Evolutionary conservation across 768 basidiomycete species (phyloP).

Genomic region (Mycena indigotica): DNA sequence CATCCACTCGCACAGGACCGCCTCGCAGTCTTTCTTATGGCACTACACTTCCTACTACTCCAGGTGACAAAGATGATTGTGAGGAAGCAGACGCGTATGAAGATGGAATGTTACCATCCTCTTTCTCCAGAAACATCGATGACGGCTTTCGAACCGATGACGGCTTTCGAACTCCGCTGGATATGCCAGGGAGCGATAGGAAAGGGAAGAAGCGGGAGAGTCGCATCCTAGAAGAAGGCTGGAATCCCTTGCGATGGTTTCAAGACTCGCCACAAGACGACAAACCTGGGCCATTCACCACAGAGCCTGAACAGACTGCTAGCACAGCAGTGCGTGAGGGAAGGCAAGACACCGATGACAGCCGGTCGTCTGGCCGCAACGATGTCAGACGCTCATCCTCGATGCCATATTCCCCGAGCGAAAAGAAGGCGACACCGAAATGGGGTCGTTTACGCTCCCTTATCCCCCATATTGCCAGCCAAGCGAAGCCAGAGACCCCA

Average conservation of each 20-base stretch:
- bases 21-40: conserved; percentile 73
- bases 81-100: conserved; percentile 9
- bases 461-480: conserved; percentile 55
- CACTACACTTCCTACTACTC: conserved; percentile 53
- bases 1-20: conserved; percentile 70
- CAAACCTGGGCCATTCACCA: conserved; percentile 29
- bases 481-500: conserved; percentile 33
- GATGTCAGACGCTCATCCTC: conserved; percentile 24
- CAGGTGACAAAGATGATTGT: conserved; percentile 25
- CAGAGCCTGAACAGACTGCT: not conserved
- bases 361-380: not conserved
- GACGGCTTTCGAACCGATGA: conserved; percentile 33
- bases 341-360: conserved; percentile 13
- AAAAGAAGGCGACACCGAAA: conserved; percentile 36
- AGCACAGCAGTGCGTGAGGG: conserved; percentile 3
- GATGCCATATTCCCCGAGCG: conserved; percentile 32
- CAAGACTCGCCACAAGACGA: conserved; percentile 56
- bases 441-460: conserved; percentile 72
- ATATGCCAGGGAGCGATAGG: conserved; percentile 43
- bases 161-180: conserved; percentile 26
- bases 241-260: conserved; percentile 58
- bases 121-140: conserved; percentile 9
- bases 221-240: conserved; percentile 50
- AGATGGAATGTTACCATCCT: conserved; percentile 12
- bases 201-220: conserved; percentile 58